Evolutionary conservation across 2,329 filamentous ascomycete genomes (phyloP).

Genomic region (Boeremia exigua): DNA sequence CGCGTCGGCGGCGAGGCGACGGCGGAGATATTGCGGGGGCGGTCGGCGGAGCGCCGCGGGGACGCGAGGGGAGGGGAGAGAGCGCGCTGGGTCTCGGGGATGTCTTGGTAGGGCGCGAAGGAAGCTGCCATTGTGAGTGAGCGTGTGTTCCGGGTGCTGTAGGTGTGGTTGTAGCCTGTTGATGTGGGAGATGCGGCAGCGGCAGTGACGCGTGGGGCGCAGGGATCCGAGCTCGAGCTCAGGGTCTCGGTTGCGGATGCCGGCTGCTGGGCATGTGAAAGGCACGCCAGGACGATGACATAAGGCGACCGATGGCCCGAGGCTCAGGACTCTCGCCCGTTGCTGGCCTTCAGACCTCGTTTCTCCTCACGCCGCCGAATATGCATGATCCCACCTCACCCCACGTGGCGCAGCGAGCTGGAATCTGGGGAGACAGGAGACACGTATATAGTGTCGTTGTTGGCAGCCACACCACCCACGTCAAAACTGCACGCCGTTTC

Average conservation of each 20-base stretch:
- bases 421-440: slow-evolving; percentile 26
- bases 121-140: slow-evolving; percentile 51
- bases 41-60: slow-evolving; percentile 47
- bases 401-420: slow-evolving; percentile 25
- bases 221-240: slow-evolving; percentile 22
- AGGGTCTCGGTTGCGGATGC: background rate
- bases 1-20: slow-evolving; percentile 42
- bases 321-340: slow-evolving; percentile 8
- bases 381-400: slow-evolving; percentile 41
- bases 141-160: background rate
- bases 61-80: slow-evolving; percentile 71
- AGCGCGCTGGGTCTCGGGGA: slow-evolving; percentile 81
- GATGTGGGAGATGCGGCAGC: slow-evolving; percentile 13
- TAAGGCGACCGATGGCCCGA: slow-evolving; percentile 7
- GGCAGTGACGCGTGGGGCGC: slow-evolving; percentile 20
- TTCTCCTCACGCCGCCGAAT: slow-evolving; percentile 12
- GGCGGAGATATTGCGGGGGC: slow-evolving; percentile 37
- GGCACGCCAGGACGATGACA: slow-evolving; percentile 11
- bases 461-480: slow-evolving; percentile 36
- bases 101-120: slow-evolving; percentile 97
- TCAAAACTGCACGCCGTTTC: slow-evolving; percentile 1
- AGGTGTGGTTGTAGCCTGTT: background rate
- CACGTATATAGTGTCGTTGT: slow-evolving; percentile 37
- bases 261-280: slow-evolving; percentile 22
- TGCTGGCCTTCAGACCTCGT: slow-evolving; percentile 16